Base-by-base conservation (phyloP, 352 stramenopile species). In the Pythium scleroteichum region DNA sequence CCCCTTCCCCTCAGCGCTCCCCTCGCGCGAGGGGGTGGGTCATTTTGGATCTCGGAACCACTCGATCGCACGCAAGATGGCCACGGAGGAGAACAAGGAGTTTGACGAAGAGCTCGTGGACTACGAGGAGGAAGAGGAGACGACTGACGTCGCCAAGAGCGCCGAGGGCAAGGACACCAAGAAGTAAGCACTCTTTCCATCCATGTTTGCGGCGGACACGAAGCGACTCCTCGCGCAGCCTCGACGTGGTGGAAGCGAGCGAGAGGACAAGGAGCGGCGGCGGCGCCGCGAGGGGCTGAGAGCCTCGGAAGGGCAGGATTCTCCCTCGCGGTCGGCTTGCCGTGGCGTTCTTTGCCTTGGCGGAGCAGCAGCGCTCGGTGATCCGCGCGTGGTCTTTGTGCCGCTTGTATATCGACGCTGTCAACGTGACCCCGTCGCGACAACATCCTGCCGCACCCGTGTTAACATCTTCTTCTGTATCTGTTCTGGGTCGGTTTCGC, bases 121-220 rank as follows among this genome's bases (percentile, higher is more conserved):
- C 78, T 95, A 95, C 73, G 86, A 93, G 69, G 84, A 92, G 62
- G 86, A 95, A 61, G 86, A 94, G 65, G 86, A 94, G 73, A 92
- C 71, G 23, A 60, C 74, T 56, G 79, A 86, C 59, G 76, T 61
- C 55, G 77, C 75, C 70, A 94, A 94, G 78, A 73, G 57, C 60
- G 81, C 77, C 56, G 84, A 94, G 64, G 82, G 78, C 56, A 94
- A 92, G 66, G 86, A 95, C 71, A 83, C 86, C 64, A 95, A 95
- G 85, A 95, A 95, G 86, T 95, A 92, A 91, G 76, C 64, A 68
- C 50, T 56, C 12, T 51, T 41, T 60, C 35, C 48, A 56, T 63
- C 64, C 55, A 63, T 64, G 32, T 42, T 38, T 38, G 55, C 33
- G 42, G 55, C 14, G 39, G 20, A 60, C 45, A 40, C 52, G 26